Conservation (phyloP, 1,284 basidiomycete genomes). For the Fomitopsis schrenkii region DNA sequence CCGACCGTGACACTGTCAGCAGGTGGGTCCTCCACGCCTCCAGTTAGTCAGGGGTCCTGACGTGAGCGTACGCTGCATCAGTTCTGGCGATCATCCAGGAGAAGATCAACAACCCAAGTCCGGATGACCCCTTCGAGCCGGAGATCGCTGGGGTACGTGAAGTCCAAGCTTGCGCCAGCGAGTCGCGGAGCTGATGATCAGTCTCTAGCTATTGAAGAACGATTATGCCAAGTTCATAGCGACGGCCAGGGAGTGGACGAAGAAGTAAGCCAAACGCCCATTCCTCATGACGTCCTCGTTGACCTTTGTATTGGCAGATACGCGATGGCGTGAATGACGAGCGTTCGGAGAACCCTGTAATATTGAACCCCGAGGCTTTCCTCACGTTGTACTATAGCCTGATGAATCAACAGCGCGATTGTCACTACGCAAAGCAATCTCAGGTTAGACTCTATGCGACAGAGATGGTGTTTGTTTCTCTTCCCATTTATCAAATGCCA, state of each 20-base stretch:
- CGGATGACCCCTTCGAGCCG: slow-evolving; percentile 87
- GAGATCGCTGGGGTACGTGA: slow-evolving; percentile 70
- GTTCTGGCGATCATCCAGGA: slow-evolving; percentile 80
- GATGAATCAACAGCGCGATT: too few species aligned
- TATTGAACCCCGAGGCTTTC: too few species aligned
- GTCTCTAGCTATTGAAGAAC: slow-evolving; percentile 60
- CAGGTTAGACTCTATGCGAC: too few species aligned
- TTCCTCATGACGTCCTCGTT: neutral
- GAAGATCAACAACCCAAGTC: slow-evolving; percentile 84
- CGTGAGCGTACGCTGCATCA: slow-evolving; percentile 26
- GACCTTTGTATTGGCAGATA: slow-evolving; percentile 8
- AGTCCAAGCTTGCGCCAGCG: neutral
- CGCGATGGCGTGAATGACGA: slow-evolving; percentile 7
- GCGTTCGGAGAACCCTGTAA: too few species aligned
- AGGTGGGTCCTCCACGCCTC: slow-evolving; percentile 37
- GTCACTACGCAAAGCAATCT: too few species aligned
- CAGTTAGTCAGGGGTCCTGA: neutral
- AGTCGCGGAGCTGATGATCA: neutral
- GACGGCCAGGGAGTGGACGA: slow-evolving; percentile 77
- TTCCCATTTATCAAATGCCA: too few species aligned
- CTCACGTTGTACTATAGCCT: too few species aligned
- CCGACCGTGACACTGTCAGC: slow-evolving; percentile 76
- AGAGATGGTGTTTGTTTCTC: too few species aligned
- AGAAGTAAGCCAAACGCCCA: slow-evolving; percentile 48
- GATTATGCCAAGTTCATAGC: slow-evolving; percentile 66